phyloP scores from a whole-genome alignment of 768 basidiomycete genomes.

The Coprinellus micaceus region DNA sequence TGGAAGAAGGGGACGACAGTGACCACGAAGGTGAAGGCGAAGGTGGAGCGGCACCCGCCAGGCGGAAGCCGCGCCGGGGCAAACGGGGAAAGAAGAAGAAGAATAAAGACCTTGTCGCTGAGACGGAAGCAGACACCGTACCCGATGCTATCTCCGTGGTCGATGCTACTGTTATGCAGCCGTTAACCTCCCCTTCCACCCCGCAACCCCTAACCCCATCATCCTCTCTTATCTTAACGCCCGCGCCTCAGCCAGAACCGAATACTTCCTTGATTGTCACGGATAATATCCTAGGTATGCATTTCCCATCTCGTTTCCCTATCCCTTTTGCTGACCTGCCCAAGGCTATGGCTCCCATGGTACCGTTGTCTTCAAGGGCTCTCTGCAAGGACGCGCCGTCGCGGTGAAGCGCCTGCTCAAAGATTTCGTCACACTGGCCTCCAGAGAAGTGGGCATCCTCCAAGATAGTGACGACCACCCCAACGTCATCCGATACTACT shows the following conservation, averaged over 20 bases:
- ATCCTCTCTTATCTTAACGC: conserved; percentile 16
- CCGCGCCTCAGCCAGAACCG: conserved; percentile 22
- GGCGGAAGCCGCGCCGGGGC: conserved; percentile 46
- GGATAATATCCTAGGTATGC: conserved; percentile 68
- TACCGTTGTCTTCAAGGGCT: conserved; percentile 91
- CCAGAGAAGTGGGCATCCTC: conserved; percentile 89
- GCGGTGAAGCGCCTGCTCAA: conserved; percentile 96
- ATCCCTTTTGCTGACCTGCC: not conserved
- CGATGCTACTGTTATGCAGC: not conserved
- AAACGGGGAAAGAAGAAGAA: conserved; percentile 56
- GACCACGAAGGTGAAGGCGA: conserved; percentile 44
- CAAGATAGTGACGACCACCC: conserved; percentile 98
- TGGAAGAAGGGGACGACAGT: conserved; percentile 52
- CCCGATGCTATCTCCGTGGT: too few relatives aligned
- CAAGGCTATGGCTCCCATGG: conserved; percentile 94
- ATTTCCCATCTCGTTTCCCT: not conserved
- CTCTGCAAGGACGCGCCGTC: conserved; percentile 94
- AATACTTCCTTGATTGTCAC: conserved; percentile 64
- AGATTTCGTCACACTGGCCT: conserved; percentile 92
- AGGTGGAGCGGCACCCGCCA: conserved; percentile 36
- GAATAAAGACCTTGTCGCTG: conserved; percentile 32
- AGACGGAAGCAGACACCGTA: conserved; percentile 20
- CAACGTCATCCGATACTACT: conserved; percentile 98
- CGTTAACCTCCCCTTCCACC: not conserved
- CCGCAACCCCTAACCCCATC: not conserved